Percentiles rank a stretch among this genome's conserved stretches.
These are phyloP conservation scores for Kurtzmaniella quercitrusa DNA, from an alignment of 1,139 yeast genomes.

Conservation along the genomic window DNA sequence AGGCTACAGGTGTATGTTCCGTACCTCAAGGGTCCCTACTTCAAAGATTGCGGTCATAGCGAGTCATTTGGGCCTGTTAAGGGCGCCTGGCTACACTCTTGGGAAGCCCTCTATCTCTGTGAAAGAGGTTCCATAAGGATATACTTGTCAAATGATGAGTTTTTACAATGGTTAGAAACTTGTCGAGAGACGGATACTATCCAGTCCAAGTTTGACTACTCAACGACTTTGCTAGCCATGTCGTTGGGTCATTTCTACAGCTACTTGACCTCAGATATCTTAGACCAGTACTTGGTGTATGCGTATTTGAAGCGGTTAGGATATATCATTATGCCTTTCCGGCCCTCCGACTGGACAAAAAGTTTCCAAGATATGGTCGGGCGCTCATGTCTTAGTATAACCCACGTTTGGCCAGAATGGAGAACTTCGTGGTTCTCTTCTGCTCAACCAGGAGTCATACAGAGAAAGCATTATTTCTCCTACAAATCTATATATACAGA, in stretches of 20 bases:
- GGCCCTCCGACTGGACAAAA: conserved; percentile 11
- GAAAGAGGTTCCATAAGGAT: conserved; percentile 80
- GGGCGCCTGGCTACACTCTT: conserved; percentile 48
- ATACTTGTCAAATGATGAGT: conserved; percentile 26
- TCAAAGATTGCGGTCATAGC: conserved; percentile 68
- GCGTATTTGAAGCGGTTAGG: conserved; percentile 77
- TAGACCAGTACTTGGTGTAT: conserved; percentile 66
- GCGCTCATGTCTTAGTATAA: conserved; percentile 11
- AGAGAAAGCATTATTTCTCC: conserved; percentile 27
- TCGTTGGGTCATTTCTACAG: conserved; percentile 67
- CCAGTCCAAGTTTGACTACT: conserved; percentile 22
- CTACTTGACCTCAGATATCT: conserved; percentile 28
- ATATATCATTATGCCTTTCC: conserved; percentile 52
- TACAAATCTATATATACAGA: conserved; percentile 37
- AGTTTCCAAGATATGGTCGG: conserved; percentile 4
- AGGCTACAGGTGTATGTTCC: conserved; percentile 43
- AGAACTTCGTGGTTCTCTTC: background rate
- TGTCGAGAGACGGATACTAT: conserved; percentile 11
- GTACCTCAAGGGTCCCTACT: conserved; percentile 66
- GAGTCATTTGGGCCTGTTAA: conserved; percentile 23
- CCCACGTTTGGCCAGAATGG: conserved; percentile 11
- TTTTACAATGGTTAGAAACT: conserved; percentile 12
- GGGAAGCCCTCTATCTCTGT: conserved; percentile 71
- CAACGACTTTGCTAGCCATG: conserved; percentile 33
- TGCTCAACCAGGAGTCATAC: background rate